phyloP scores from a whole-genome alignment of 78 protist genomes.

The Dictyostelium citrinum region DNA sequence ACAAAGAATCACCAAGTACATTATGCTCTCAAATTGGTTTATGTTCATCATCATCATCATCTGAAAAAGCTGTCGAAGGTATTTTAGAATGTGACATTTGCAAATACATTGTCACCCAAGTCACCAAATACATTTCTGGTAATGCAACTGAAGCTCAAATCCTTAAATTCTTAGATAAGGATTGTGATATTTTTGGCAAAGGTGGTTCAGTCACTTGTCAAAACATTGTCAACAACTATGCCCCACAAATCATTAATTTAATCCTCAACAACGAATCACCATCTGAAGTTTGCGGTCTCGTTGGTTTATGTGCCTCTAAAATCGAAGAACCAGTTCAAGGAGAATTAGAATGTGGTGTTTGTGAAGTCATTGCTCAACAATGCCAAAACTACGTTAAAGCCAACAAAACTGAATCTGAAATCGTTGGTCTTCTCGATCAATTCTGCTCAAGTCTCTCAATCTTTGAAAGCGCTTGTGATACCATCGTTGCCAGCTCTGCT shows the following conservation, averaged over 20 bases:
- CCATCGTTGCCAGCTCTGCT: neutral
- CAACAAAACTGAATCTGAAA: conserved; percentile 17
- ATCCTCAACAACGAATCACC: neutral
- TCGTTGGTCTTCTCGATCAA: neutral
- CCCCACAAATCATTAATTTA: neutral
- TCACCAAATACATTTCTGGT: neutral
- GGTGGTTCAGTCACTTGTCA: neutral
- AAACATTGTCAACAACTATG: neutral
- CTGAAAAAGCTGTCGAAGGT: neutral
- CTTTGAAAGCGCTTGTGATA: neutral
- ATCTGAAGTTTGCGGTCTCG: neutral
- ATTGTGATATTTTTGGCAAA: conserved; percentile 13
- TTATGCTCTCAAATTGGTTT: neutral
- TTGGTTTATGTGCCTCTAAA: neutral
- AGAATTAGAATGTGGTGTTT: neutral
- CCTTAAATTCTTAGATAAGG: neutral
- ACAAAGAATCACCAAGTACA: neutral
- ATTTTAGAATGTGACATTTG: conserved; percentile 4
- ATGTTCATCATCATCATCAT: neutral
- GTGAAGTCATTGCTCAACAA: neutral
- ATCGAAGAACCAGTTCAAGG: neutral
- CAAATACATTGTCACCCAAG: neutral
- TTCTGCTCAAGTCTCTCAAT: neutral
- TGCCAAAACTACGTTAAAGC: neutral
- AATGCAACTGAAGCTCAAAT: conserved; percentile 19